Evolutionary conservation across 306 rosid genomes (phyloP).

Genomic region (Vigna hirtella): DNA sequence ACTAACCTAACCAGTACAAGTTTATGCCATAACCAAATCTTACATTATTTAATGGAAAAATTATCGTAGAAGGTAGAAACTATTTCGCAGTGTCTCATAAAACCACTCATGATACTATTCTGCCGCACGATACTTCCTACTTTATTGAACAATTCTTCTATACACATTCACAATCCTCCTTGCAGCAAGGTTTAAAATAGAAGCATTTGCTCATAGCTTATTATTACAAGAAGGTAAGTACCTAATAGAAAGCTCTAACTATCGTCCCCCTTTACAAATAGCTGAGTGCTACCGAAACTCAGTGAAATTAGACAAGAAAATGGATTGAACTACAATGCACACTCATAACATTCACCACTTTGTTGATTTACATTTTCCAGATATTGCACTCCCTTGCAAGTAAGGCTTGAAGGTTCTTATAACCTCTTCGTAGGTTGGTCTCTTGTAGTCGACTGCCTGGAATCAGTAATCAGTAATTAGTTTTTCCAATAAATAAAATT

Average conservation of each 20-base stretch:
- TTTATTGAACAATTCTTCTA: constrained; percentile 44
- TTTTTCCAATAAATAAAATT: constrained; percentile 10
- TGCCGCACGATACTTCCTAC: constrained; percentile 31
- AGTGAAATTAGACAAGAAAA: constrained; percentile 50
- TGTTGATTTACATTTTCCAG: constrained; percentile 86
- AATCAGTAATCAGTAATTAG: constrained; percentile 40
- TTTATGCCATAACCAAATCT: background rate
- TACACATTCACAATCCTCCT: constrained; percentile 40
- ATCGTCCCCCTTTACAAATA: constrained; percentile 71
- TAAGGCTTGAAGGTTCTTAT: constrained; percentile 78
- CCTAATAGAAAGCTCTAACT: constrained; percentile 57
- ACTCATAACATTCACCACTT: constrained; percentile 76
- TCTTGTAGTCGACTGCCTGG: constrained; percentile 99
- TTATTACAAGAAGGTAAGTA: constrained; percentile 56
- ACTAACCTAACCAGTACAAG: background rate
- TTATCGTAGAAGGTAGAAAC: background rate
- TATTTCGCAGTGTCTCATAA: background rate
- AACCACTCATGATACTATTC: constrained; percentile 1
- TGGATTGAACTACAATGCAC: constrained; percentile 49
- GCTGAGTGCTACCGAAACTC: constrained; percentile 54
- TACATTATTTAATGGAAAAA: background rate
- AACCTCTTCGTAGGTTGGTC: constrained; percentile 95
- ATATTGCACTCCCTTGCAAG: constrained; percentile 61
- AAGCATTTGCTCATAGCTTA: constrained; percentile 52
- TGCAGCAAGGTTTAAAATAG: constrained; percentile 28